Conservation (phyloP, 768 basidiomycete genomes). For the Termitomyces sp. region DNA sequence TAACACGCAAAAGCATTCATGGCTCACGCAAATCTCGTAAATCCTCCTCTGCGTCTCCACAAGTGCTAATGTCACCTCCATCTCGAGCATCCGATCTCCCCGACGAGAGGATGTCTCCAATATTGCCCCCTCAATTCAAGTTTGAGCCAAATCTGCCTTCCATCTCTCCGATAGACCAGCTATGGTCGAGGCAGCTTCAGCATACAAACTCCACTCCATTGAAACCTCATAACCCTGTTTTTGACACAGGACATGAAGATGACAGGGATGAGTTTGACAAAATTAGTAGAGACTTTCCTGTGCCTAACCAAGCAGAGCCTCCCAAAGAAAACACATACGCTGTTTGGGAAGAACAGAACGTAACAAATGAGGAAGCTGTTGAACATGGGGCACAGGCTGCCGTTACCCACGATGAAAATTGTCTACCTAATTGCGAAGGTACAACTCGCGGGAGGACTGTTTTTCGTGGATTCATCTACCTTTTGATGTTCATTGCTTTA, state of each 20-base stretch:
- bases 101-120: conserved; percentile 14
- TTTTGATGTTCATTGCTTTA: conserved; percentile 27
- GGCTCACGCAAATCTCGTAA: conserved; percentile 52
- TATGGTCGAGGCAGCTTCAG: conserved; percentile 15
- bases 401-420: conserved; percentile 16
- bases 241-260: conserved; percentile 17
- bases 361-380: conserved; percentile 4
- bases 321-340: conserved; percentile 1
- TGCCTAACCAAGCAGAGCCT: conserved; percentile 2
- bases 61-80: conserved; percentile 38
- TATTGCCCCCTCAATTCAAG: conserved; percentile 47
- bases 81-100: conserved; percentile 27
- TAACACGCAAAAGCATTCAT: conserved; percentile 31
- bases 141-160: conserved; percentile 52
- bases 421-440: neutral
- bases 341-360: conserved; percentile 5
- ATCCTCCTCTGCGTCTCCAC: conserved; percentile 69
- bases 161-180: conserved; percentile 21
- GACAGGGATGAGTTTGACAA: conserved; percentile 23
- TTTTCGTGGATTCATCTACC: conserved; percentile 26
- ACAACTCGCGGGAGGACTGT: neutral
- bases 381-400: conserved; percentile 17
- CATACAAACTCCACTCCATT: neutral
- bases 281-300: conserved; percentile 1
- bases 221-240: conserved; percentile 1